A percentile compares a stretch with the other conserved stretches of the same genome.
phyloP scores from a whole-genome alignment of 2,329 filamentous ascomycete genomes.

The Teratosphaeria pseudoeucalypti region DNA sequence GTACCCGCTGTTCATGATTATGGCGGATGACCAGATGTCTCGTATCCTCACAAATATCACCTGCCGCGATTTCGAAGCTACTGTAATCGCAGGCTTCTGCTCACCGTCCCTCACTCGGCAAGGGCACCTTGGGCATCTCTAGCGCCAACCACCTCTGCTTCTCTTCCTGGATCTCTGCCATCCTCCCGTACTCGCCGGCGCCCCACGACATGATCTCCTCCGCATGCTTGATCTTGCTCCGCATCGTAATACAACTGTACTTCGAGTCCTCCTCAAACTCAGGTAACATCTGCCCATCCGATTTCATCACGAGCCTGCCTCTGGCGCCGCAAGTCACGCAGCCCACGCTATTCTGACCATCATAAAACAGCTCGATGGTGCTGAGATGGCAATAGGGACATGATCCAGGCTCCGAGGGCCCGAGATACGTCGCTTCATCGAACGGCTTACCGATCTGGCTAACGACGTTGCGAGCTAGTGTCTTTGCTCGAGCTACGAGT shows the following conservation, averaged over 20 bases:
- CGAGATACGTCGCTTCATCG: slow-evolving; percentile 5
- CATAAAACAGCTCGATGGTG: slow-evolving; percentile 3
- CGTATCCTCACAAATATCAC: neutral
- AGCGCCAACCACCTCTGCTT: neutral
- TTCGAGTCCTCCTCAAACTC: slow-evolving; percentile 4
- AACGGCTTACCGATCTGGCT: slow-evolving; percentile 6
- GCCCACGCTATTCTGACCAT: slow-evolving; percentile 1
- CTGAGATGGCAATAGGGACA: slow-evolving; percentile 7
- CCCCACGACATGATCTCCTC: slow-evolving; percentile 2
- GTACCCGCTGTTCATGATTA: neutral
- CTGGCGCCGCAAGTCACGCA: slow-evolving; percentile 7
- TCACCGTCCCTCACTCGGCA: neutral
- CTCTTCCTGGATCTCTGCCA: neutral
- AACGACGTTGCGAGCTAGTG: neutral
- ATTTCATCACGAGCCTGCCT: neutral
- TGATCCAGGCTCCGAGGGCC: slow-evolving; percentile 1
- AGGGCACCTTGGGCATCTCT: neutral
- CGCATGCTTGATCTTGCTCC: neutral
- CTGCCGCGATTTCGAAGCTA: neutral
- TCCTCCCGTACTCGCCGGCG: neutral
- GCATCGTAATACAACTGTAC: neutral
- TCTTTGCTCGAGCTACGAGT: neutral
- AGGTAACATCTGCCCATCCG: neutral
- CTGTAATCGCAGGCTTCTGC: neutral
- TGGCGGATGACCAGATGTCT: neutral